A percentile compares a stretch with the other conserved stretches of the same genome.
Evolutionary conservation across 31 red algal species (phyloP).

Genomic region (Bonnemaisonia californica): DNA sequence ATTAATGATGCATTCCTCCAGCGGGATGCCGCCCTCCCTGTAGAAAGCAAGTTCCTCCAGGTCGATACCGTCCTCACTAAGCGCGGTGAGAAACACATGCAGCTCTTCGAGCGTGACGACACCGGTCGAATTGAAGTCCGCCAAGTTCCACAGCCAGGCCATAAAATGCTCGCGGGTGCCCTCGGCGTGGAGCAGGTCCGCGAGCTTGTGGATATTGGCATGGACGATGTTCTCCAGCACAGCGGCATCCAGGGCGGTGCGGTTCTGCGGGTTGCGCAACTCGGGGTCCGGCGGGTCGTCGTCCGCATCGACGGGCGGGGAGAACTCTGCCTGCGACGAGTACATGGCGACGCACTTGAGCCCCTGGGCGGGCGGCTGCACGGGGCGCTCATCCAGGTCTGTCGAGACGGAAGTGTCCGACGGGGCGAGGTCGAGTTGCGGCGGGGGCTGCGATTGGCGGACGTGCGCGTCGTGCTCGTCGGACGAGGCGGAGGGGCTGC

Average conservation of each 20-base stretch:
- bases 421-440: not conserved
- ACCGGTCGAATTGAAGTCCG: conserved; percentile 59
- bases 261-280: conserved; percentile 38
- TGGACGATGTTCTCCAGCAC: conserved; percentile 74
- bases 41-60: conserved; percentile 85
- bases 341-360: conserved; percentile 12
- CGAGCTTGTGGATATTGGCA: conserved; percentile 78
- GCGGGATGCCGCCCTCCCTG: conserved; percentile 57
- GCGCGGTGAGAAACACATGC: conserved; percentile 68
- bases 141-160: conserved; percentile 86
- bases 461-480: not conserved
- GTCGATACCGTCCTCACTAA: conserved; percentile 90
- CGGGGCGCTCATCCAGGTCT: conserved; percentile 2
- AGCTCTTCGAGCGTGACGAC: conserved; percentile 79
- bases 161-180: conserved; percentile 83
- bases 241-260: conserved; percentile 75
- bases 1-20: conserved; percentile 84
- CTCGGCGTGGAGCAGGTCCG: conserved; percentile 63
- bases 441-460: not conserved
- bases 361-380: not conserved
- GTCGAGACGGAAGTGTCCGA: conserved; percentile 12
- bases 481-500: not conserved
- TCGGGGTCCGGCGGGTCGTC: not conserved
- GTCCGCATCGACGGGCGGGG: not conserved
- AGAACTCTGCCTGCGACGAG: conserved; percentile 21